Conservation (phyloP, 345 rosid genomes). For the Arabidopsis suecica region DNA sequence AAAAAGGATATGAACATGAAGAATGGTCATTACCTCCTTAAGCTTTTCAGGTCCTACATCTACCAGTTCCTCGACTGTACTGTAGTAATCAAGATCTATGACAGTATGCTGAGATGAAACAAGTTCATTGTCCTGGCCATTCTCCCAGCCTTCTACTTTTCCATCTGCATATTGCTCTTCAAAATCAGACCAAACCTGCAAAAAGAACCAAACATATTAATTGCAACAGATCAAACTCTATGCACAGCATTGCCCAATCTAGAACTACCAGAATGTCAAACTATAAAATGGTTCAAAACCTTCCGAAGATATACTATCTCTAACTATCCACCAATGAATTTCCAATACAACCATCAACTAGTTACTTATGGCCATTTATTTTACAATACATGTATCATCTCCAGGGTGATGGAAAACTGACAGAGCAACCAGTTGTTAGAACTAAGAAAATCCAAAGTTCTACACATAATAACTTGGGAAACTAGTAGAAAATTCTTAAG, state of each 20-base stretch:
- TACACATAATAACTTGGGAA: neutral
- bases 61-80: conserved; percentile 83
- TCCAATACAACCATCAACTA: conserved; percentile 9
- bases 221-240: conserved; percentile 9
- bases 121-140: conserved; percentile 63
- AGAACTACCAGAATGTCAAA: conserved; percentile 23
- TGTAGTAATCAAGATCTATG: conserved; percentile 92
- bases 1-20: conserved; percentile 9
- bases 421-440: conserved; percentile 12
- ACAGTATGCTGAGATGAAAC: conserved; percentile 49
- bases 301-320: neutral
- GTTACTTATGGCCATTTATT: neutral
- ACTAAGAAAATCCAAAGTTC: neutral
- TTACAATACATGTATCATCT: conserved; percentile 3
- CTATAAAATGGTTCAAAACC: conserved; percentile 9
- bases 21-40: conserved; percentile 64
- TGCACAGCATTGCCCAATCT: conserved; percentile 15
- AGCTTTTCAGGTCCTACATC: conserved; percentile 93
- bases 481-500: neutral
- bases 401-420: neutral
- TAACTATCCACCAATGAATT: neutral
- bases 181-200: conserved; percentile 75
- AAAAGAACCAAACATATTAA: conserved; percentile 27
- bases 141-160: conserved; percentile 69
- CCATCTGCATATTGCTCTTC: conserved; percentile 75